Evolutionary conservation across 495 filamentous ascomycete species (phyloP), one percentile per base, ranked within the genome.

Genomic region (Talaromyces proteolyticus): DNA sequence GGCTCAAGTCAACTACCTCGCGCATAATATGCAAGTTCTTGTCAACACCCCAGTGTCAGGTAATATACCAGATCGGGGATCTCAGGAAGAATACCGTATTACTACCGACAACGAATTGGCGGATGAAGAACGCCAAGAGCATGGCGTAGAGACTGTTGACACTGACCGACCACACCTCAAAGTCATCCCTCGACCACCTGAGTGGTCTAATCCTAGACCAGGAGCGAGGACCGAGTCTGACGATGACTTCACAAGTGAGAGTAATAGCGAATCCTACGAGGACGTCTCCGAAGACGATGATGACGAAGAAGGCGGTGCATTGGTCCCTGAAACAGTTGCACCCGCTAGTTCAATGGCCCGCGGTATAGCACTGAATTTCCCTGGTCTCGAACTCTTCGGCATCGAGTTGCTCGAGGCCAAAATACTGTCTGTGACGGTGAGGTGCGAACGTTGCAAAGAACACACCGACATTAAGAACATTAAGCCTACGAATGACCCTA

Each of bases 371-470:
- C 76, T 96, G 12, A 91, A 85, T 2, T 91, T 95, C 60, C 91
- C 91, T 0, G 82, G 78, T 19, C 67, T 95, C 44, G 88, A 92
- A 52, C 80, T 95, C 3, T 78, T 92, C 54, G 80, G 85, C 41
- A 85, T 95, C 49, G 89, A 95, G 58, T 68, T 95, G 2, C 73
- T 96, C 26, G 85, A 95, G 53, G 63, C 95, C 3, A 63, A 75
- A 0, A 70, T 77, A 11, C 70, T 94, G n/a, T 83, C 75, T 38
- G 71, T 94, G 49, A 85, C 77, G 1, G 67, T 93, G 46, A 92
- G 91, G 59, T 96, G 91, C 66, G 82, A 85, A 25, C 80, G 89
- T 36, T 96, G 91, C 73, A 93, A 89, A 63, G 86, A 85, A 36
- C 59, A 75, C 2, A 81, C 81, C 61, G 90, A 95, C 52, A 67